A percentile compares a stretch with the other conserved stretches of the same genome.
Evolutionary conservation across 1,284 basidiomycete genomes (phyloP).

Genomic region (Irpex lacteus): DNA sequence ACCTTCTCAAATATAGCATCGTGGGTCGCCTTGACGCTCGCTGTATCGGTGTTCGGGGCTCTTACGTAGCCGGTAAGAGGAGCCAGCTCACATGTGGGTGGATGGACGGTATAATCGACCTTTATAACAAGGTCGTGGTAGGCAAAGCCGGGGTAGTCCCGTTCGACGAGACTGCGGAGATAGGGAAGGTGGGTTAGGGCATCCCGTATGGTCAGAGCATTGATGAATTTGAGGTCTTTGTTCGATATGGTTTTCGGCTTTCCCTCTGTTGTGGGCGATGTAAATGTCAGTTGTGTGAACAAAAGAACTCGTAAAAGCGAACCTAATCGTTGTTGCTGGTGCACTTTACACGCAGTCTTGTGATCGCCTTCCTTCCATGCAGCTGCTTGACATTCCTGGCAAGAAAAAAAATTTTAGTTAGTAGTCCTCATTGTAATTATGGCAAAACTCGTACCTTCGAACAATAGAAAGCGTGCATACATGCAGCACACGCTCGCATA

Average conservation of each 20-base stretch:
- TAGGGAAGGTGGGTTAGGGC: slow-evolving; percentile 26
- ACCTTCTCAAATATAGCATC: slow-evolving; percentile 35
- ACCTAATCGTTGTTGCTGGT: slow-evolving; percentile 35
- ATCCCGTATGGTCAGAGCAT: slow-evolving; percentile 32
- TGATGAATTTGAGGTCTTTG: slow-evolving; percentile 33
- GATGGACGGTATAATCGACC: slow-evolving; percentile 33
- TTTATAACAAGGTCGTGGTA: slow-evolving; percentile 26
- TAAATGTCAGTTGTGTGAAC: background rate
- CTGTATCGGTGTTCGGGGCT: slow-evolving; percentile 16
- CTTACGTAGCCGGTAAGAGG: slow-evolving; percentile 26
- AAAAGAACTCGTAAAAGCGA: background rate
- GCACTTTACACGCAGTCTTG: slow-evolving; percentile 36
- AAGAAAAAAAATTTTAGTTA: background rate
- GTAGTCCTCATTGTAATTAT: background rate
- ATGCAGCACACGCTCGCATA: slow-evolving; percentile 34
- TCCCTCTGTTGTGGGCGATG: slow-evolving; percentile 25
- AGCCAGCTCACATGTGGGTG: slow-evolving; percentile 25
- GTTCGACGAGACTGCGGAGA: slow-evolving; percentile 26
- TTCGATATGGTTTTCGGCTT: slow-evolving; percentile 32
- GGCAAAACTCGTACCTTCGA: slow-evolving; percentile 24
- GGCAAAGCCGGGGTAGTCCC: slow-evolving; percentile 23
- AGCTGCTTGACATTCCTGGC: slow-evolving; percentile 30
- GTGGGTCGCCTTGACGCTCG: slow-evolving; percentile 31
- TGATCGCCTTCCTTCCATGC: slow-evolving; percentile 40
- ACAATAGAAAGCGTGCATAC: slow-evolving; percentile 36